A percentile compares a stretch with the other conserved stretches of the same genome.
phyloP scores from a whole-genome alignment of 2,329 filamentous ascomycete genomes.

The Aspergillus glaucus region DNA sequence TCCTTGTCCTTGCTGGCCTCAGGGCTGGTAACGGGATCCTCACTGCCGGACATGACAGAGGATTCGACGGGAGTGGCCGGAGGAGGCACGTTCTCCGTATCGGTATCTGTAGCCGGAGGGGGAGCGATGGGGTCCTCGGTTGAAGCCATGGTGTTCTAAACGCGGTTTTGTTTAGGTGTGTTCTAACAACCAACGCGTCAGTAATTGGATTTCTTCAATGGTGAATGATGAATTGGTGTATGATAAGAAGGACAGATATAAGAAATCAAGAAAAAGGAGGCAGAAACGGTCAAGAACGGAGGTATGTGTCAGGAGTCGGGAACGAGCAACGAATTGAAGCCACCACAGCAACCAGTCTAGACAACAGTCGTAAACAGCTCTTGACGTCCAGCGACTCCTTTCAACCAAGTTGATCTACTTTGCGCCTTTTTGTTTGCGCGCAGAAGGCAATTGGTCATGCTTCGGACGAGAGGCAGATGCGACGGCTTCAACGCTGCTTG shows the following conservation, averaged over 20 bases:
- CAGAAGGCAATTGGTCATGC: background rate
- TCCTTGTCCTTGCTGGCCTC: slow-evolving; percentile 31
- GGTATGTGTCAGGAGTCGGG: too few species aligned
- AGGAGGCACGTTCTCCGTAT: slow-evolving; percentile 24
- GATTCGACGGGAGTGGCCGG: slow-evolving; percentile 32
- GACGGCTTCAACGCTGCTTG: background rate
- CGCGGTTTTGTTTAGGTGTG: background rate
- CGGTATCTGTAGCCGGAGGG: slow-evolving; percentile 14
- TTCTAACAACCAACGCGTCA: background rate
- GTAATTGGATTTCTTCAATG: background rate
- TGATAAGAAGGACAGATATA: background rate
- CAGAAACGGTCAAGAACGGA: background rate
- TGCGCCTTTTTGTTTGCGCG: background rate
- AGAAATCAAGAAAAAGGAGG: background rate
- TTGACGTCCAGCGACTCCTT: too few species aligned
- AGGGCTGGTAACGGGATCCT: slow-evolving; percentile 29
- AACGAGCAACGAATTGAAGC: too few species aligned
- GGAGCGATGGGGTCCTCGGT: slow-evolving; percentile 26
- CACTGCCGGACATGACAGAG: slow-evolving; percentile 26
- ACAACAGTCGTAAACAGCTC: too few species aligned
- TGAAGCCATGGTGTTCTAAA: slow-evolving; percentile 24
- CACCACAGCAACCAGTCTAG: too few species aligned
- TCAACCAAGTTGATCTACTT: too few species aligned
- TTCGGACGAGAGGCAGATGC: slow-evolving; percentile 1
- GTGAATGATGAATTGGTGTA: background rate